Evolutionary conservation across 805 yeast species (phyloP).

Genomic region (Suhomyces sp.): DNA sequence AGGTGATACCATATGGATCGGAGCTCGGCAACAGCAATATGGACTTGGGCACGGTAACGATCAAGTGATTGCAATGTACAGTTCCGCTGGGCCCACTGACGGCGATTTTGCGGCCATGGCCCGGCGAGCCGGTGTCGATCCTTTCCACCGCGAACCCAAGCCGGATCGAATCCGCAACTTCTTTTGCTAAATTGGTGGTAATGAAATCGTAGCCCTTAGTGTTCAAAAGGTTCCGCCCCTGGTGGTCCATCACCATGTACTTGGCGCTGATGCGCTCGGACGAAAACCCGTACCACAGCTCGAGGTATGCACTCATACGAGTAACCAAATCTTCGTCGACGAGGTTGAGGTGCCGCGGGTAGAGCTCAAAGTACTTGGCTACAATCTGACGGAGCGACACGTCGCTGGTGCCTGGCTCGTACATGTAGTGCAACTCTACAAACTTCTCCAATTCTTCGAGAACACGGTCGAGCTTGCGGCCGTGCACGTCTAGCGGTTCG

Average conservation of each 20-base stretch:
- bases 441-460: constrained; percentile 56
- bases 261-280: constrained; percentile 68
- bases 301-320: constrained; percentile 55
- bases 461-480: constrained; percentile 32
- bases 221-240: constrained; percentile 76
- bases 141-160: constrained; percentile 30
- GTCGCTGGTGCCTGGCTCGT: constrained; percentile 49
- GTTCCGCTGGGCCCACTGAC: constrained; percentile 24
- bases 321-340: constrained; percentile 53
- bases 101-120: constrained; percentile 14
- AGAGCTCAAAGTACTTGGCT: constrained; percentile 44
- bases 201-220: constrained; percentile 56
- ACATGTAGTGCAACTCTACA: constrained; percentile 55
- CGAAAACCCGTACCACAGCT: constrained; percentile 78
- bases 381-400: constrained; percentile 50
- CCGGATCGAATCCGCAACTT: constrained; percentile 21
- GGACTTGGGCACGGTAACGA: constrained; percentile 79
- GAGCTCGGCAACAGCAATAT: constrained; percentile 45
- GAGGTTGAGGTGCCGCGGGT: constrained; percentile 45
- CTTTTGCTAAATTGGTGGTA: constrained; percentile 37
- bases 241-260: constrained; percentile 64
- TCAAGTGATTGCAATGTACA: constrained; percentile 50
- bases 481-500: constrained; percentile 33
- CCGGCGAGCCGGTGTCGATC: constrained; percentile 16
- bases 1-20: constrained; percentile 48